Evolutionary conservation across 108 stramenopile genomes (phyloP).

Genomic region (Cyclostephanos tholiformis): DNA sequence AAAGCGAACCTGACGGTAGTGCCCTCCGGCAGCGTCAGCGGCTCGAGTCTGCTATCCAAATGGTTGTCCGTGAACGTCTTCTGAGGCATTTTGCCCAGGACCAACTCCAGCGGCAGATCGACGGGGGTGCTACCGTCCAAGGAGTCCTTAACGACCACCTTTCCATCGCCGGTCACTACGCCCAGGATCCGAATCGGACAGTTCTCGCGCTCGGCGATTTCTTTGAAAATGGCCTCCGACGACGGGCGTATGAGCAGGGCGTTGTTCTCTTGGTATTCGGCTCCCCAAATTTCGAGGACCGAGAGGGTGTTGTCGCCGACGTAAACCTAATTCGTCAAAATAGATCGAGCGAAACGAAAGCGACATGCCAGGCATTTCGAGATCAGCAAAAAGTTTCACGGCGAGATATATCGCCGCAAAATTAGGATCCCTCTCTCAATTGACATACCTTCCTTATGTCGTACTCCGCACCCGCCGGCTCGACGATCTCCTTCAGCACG

Average conservation of each 20-base stretch:
- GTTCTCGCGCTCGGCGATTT: slow-evolving; percentile 93
- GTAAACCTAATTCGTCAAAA: slow-evolving; percentile 51
- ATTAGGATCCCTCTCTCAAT: neutral
- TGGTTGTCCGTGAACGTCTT: slow-evolving; percentile 93
- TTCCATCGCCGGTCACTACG: slow-evolving; percentile 90
- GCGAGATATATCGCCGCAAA: neutral
- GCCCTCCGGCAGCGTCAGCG: slow-evolving; percentile 72
- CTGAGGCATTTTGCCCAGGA: slow-evolving; percentile 98
- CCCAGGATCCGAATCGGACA: slow-evolving; percentile 92
- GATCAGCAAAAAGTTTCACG: neutral
- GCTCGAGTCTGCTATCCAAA: slow-evolving; percentile 56
- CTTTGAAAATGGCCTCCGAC: slow-evolving; percentile 76
- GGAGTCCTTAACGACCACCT: slow-evolving; percentile 93
- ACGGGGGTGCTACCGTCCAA: slow-evolving; percentile 91
- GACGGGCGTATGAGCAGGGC: slow-evolving; percentile 88
- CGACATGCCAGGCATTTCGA: neutral
- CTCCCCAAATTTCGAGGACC: slow-evolving; percentile 98
- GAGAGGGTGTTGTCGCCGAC: slow-evolving; percentile 95
- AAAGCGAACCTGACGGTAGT: slow-evolving; percentile 73
- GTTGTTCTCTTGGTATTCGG: slow-evolving; percentile 99
- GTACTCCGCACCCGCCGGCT: slow-evolving; percentile 95
- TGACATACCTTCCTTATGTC: slow-evolving; percentile 89
- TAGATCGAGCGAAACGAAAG: neutral
- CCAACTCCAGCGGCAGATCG: slow-evolving; percentile 94
- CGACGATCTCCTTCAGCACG: slow-evolving; percentile 99